Conservation (phyloP, 768 basidiomycete species). For the Symmetrospora coprosmae region DNA sequence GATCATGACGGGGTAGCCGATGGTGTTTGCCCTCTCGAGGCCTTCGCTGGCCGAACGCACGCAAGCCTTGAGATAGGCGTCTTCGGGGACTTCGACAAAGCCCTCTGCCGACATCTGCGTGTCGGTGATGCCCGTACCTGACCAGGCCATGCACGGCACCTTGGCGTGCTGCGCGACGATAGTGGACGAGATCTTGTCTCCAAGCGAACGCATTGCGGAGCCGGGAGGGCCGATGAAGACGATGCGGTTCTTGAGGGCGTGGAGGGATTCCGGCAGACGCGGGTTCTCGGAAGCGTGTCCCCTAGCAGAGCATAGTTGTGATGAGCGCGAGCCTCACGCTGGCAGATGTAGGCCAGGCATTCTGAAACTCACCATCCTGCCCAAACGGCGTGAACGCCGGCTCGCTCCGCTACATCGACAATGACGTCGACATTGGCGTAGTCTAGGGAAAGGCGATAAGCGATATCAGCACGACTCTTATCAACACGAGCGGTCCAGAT, state of each 20-base stretch:
- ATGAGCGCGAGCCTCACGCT: not conserved
- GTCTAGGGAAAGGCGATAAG: constrained; percentile 36
- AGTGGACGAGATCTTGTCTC: constrained; percentile 98
- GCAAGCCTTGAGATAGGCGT: constrained; percentile 75
- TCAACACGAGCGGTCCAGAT: not conserved
- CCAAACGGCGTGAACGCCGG: constrained; percentile 98
- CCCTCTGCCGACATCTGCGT: constrained; percentile 71
- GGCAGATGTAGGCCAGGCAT: not conserved
- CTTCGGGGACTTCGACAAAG: constrained; percentile 85
- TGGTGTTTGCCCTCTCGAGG: constrained; percentile 61
- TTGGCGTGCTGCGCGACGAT: constrained; percentile 94
- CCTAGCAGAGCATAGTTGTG: constrained; percentile 33
- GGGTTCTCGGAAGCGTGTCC: constrained; percentile 99
- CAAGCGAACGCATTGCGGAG: constrained; percentile 94
- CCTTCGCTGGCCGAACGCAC: constrained; percentile 79
- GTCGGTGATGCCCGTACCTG: constrained; percentile 80
- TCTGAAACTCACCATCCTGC: constrained; percentile 61
- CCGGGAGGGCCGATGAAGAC: constrained; percentile 99
- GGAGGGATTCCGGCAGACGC: constrained; percentile 79
- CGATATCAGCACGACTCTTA: not conserved
- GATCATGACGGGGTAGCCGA: constrained; percentile 98
- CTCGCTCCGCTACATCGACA: constrained; percentile 90
- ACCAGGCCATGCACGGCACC: constrained; percentile 99
- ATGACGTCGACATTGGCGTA: constrained; percentile 99
- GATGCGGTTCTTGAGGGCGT: constrained; percentile 83